Percentiles rank a stretch among this genome's conserved stretches.
Evolutionary conservation across 1,284 basidiomycete species (phyloP).

Genomic region (Coriolopsis trogii): DNA sequence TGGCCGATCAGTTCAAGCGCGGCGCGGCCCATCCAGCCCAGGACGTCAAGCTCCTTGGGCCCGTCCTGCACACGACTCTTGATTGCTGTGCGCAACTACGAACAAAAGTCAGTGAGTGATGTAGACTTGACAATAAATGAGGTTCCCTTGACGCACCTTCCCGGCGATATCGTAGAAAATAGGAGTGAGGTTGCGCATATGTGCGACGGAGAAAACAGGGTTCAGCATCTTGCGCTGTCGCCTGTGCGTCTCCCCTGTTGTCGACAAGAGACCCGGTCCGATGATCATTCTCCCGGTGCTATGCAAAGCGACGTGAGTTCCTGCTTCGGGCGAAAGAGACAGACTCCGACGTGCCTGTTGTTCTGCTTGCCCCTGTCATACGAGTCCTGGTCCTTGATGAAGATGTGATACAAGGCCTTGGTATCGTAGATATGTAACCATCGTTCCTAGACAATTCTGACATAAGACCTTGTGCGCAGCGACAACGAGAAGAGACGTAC

Average conservation of each 20-base stretch:
- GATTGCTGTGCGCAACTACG: conserved; percentile 25
- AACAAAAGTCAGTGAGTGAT: neutral
- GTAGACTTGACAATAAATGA: neutral
- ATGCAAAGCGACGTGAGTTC: neutral
- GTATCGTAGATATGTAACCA: conserved; percentile 28
- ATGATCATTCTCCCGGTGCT: no score
- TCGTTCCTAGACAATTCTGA: no score
- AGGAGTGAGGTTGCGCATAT: conserved; percentile 15
- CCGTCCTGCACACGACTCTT: conserved; percentile 8
- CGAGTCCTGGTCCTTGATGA: conserved; percentile 40
- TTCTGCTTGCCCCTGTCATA: neutral
- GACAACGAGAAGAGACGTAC: no score
- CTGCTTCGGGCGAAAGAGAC: neutral
- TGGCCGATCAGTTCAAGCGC: conserved; percentile 41
- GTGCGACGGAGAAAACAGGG: conserved; percentile 19
- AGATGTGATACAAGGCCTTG: conserved; percentile 39
- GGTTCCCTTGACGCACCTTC: conserved; percentile 8
- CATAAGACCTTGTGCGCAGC: no score
- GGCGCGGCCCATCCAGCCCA: conserved; percentile 36
- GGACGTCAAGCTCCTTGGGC: conserved; percentile 31
- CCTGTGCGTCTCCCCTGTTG: conserved; percentile 10
- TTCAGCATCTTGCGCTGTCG: conserved; percentile 22
- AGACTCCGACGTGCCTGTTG: conserved; percentile 1
- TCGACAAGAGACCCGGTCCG: conserved; percentile 11
- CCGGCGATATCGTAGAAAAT: conserved; percentile 16